Conservation (phyloP, 2,329 filamentous ascomycete species). For the Diaporthe citrichinensis region DNA sequence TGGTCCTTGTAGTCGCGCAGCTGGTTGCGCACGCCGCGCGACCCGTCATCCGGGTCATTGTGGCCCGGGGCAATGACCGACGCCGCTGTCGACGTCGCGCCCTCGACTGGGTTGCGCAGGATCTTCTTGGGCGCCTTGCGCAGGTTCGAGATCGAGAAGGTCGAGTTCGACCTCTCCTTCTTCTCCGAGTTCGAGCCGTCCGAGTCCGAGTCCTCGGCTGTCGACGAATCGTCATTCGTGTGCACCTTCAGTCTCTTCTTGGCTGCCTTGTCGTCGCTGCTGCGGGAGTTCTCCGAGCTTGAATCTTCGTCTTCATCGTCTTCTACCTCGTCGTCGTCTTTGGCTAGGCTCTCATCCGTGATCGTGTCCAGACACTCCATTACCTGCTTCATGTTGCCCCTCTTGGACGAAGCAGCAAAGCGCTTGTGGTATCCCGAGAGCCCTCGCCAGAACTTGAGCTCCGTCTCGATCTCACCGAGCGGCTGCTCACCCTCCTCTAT, state of each 20-base stretch:
- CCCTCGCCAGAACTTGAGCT: conserved; percentile 72
- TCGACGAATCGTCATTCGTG: conserved; percentile 41
- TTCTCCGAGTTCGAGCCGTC: conserved; percentile 49
- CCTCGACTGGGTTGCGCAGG: conserved; percentile 41
- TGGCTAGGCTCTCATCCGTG: conserved; percentile 66
- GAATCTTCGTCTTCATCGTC: conserved; percentile 41
- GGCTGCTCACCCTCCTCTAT: conserved; percentile 68
- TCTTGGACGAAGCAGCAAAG: conserved; percentile 65
- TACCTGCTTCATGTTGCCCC: conserved; percentile 68
- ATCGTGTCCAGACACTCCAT: conserved; percentile 76
- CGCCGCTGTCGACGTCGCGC: conserved; percentile 42
- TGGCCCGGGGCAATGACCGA: conserved; percentile 43
- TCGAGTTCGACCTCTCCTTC: conserved; percentile 43
- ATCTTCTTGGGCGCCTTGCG: conserved; percentile 50
- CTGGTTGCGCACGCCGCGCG: conserved; percentile 63
- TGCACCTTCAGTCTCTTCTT: conserved; percentile 40
- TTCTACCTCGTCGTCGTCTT: conserved; percentile 44
- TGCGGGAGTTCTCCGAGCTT: conserved; percentile 31
- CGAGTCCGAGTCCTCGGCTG: conserved; percentile 43
- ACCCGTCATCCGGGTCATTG: conserved; percentile 57
- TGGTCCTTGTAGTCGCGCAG: conserved; percentile 73
- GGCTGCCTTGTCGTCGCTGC: conserved; percentile 37
- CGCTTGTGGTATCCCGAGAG: conserved; percentile 71
- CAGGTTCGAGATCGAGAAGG: conserved; percentile 45
- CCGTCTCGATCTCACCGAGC: conserved; percentile 70